Base-by-base conservation (phyloP, 352 stramenopile species). In the Pythium aristosporum region DNA sequence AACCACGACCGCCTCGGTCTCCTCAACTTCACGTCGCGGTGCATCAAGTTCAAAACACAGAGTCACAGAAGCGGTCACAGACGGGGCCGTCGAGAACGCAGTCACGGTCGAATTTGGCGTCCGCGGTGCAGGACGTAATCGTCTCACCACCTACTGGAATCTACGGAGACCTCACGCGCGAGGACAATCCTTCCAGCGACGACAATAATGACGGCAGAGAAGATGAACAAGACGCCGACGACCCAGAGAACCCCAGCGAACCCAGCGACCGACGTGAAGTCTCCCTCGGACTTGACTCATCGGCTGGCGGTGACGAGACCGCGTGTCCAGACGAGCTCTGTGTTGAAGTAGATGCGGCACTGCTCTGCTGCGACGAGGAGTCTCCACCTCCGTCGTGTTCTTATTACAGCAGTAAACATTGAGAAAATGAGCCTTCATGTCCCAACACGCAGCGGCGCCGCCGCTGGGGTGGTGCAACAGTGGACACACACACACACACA, bases 291-390 rank as follows among this genome's bases (percentile, higher is more conserved):
- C 42, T 49, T 36, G 52, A 57, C 44, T 56, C 55, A 55, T 25
- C 20, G 18, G 18, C 42, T 11, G 42, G 55, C 9, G 42, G 55
- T 10, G 55, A 61, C 32, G 28, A 61, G n/a, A 36, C 25, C 34
- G 50, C 10, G 18, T 39, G 7, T 23, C 43, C 42, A 23, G 10
- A 23, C 21, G 32, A 23, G 12, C 9, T 53, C 55, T 52, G 55
- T 61, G 55, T 61, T 52, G 56, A 57, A 23, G 25, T 3, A 30
- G 64, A 67, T 60, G 18, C 36, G 44, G 44, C 52, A 23, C 34
- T 59, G 13, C 16, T 3, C 61, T 57, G 54, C n/a, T 63, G 44
- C 37, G 64, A 71, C 64, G 57, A 71, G 58, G 63, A 62, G 34
- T 9, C 36, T 2, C 64, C 64, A 11, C 63, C 63, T 23, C 64